Evolutionary conservation across 2,329 filamentous ascomycete genomes (phyloP).

Genomic region (Drechslerella coelobrocha): DNA sequence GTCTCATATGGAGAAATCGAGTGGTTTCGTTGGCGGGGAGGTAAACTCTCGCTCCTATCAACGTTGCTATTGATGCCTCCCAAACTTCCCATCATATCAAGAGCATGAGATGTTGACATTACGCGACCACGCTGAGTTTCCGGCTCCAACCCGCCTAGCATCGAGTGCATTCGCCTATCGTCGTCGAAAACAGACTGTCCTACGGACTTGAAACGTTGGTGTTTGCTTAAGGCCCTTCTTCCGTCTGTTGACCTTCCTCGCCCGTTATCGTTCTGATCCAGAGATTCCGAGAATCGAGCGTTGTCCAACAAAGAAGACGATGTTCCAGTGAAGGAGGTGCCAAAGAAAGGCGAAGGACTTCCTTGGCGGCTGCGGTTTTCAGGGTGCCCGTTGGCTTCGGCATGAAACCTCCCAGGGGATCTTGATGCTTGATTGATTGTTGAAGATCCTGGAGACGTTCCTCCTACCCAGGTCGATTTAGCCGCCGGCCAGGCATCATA

Average conservation of each 20-base stretch:
- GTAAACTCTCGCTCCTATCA: constrained; percentile 55
- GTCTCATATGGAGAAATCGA: constrained; percentile 51
- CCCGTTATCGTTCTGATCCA: constrained; percentile 37
- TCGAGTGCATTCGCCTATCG: constrained; percentile 51
- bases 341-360: constrained; percentile 46
- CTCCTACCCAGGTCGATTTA: constrained; percentile 53
- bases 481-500: constrained; percentile 53
- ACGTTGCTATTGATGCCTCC: constrained; percentile 45
- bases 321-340: constrained; percentile 40
- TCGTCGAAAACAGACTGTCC: constrained; percentile 50
- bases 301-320: constrained; percentile 44
- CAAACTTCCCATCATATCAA: constrained; percentile 47
- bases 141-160: constrained; percentile 50
- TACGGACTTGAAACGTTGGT: constrained; percentile 48
- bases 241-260: constrained; percentile 46
- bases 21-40: constrained; percentile 54
- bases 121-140: constrained; percentile 53
- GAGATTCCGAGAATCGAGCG: constrained; percentile 38
- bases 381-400: constrained; percentile 36
- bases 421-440: constrained; percentile 51
- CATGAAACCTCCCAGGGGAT: constrained; percentile 53
- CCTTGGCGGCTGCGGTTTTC: constrained; percentile 44
- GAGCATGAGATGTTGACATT: constrained; percentile 53
- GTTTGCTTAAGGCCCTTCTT: constrained; percentile 42
- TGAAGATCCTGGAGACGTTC: constrained; percentile 53